Percentiles rank a stretch among this genome's conserved stretches.
Conservation (phyloP, 345 rosid genomes). For the Sisymbrium irio region DNA sequence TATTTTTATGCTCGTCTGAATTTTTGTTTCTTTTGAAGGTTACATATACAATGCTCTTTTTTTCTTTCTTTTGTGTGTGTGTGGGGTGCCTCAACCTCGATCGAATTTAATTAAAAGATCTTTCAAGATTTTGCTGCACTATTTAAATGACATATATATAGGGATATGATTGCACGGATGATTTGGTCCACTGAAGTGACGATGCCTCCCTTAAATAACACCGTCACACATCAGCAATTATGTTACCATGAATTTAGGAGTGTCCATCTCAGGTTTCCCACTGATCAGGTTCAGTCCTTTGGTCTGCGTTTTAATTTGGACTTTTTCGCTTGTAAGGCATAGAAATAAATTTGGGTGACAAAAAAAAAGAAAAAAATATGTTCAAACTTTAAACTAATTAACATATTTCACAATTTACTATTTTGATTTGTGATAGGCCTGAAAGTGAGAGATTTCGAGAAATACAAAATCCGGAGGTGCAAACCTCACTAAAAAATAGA, state of each 20-base stretch:
- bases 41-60: neutral
- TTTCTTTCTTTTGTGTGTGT: neutral
- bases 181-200: conserved; percentile 18
- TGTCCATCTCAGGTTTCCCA: neutral
- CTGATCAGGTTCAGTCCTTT: neutral
- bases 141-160: neutral
- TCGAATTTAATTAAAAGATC: conserved; percentile 29
- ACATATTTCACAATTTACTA: no score
- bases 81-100: conserved; percentile 13
- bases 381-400: no score
- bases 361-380: no score
- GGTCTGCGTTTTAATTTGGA: neutral
- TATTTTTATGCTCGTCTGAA: neutral
- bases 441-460: neutral
- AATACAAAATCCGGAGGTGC: neutral
- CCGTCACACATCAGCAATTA: conserved; percentile 25
- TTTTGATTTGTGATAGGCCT: no score
- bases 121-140: conserved; percentile 29
- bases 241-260: conserved; percentile 25
- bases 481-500: neutral
- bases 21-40: conserved; percentile 20
- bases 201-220: conserved; percentile 35
- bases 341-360: no score
- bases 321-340: neutral
- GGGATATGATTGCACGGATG: neutral